Conservation (phyloP, 371 early-diverging fungal genomes). For the Mucor ambiguus region DNA sequence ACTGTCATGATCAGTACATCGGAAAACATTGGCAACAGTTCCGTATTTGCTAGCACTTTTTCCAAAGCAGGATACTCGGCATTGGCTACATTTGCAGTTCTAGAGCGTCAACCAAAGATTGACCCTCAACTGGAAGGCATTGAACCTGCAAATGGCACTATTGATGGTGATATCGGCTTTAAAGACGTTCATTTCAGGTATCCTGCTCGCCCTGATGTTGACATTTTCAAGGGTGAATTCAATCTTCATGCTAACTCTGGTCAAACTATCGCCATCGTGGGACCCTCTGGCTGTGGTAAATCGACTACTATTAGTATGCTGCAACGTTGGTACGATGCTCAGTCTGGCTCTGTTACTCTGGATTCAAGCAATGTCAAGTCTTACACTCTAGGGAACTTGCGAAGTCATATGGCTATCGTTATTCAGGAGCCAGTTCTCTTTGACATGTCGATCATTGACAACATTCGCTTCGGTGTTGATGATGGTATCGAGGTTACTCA, state of each 20-base stretch:
- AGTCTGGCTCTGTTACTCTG: slow-evolving; percentile 57
- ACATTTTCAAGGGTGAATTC: slow-evolving; percentile 75
- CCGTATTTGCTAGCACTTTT: slow-evolving; percentile 56
- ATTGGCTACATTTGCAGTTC: slow-evolving; percentile 65
- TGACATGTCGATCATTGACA: slow-evolving; percentile 76
- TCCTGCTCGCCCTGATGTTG: slow-evolving; percentile 78
- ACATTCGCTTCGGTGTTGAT: slow-evolving; percentile 69
- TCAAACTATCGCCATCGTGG: slow-evolving; percentile 84
- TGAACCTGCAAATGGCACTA: slow-evolving; percentile 30
- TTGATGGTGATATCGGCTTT: slow-evolving; percentile 59
- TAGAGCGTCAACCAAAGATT: slow-evolving; percentile 74
- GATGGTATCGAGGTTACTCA: slow-evolving; percentile 41
- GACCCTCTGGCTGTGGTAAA: slow-evolving; percentile 88
- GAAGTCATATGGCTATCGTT: slow-evolving; percentile 79
- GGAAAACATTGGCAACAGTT: slow-evolving; percentile 62
- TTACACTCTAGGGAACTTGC: slow-evolving; percentile 63
- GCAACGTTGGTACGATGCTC: slow-evolving; percentile 87
- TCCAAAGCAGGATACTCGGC: slow-evolving; percentile 83
- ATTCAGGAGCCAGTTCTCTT: slow-evolving; percentile 92
- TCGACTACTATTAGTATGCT: slow-evolving; percentile 81
- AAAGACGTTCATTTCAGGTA: slow-evolving; percentile 76
- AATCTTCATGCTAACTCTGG: slow-evolving; percentile 71
- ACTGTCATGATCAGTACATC: slow-evolving; percentile 72
- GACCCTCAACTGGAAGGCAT: slow-evolving; percentile 67
- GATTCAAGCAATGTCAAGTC: slow-evolving; percentile 68